Conservation (phyloP, 164 flowering plant species). For the Cinnamomum micranthum region DNA sequence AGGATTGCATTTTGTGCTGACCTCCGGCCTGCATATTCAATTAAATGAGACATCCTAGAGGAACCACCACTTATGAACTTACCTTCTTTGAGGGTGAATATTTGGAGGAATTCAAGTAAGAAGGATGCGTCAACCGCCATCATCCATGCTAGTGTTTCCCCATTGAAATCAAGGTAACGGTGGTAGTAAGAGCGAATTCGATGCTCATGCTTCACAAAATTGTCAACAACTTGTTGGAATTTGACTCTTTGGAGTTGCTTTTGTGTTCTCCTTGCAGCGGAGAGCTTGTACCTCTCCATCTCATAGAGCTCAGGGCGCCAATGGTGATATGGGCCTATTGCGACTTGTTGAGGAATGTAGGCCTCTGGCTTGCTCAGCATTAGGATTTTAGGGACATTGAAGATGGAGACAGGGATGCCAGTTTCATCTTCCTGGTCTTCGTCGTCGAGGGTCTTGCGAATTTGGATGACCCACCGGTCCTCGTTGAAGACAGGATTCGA, state of each 20-base stretch:
- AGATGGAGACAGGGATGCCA: conserved; percentile 6
- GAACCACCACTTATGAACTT: not conserved
- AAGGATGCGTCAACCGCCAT: conserved; percentile 28
- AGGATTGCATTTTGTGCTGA: conserved; percentile 21
- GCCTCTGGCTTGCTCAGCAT: conserved; percentile 9
- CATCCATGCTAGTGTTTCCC: conserved; percentile 28
- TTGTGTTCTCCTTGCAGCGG: conserved; percentile 5
- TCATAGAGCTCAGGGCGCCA: conserved; percentile 13
- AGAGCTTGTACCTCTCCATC: conserved; percentile 13
- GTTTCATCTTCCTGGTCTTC: not conserved
- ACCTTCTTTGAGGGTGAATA: conserved; percentile 14
- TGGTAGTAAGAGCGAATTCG: conserved; percentile 24
- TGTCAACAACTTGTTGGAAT: conserved; percentile 15
- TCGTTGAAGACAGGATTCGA: conserved; percentile 2
- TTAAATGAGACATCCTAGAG: conserved; percentile 14
- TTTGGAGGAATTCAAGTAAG: conserved; percentile 28
- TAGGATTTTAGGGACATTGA: conserved; percentile 8
- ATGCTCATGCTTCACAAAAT: conserved; percentile 15
- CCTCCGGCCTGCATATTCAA: conserved; percentile 16
- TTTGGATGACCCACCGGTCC: conserved; percentile 7
- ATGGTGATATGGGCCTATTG: conserved; percentile 13
- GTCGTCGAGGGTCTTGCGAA: not conserved
- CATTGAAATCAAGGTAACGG: conserved; percentile 19
- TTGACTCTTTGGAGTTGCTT: conserved; percentile 11
- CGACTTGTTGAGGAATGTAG: conserved; percentile 11